phyloP scores from a whole-genome alignment of 495 filamentous ascomycete genomes.

The Neurospora intermedia region DNA sequence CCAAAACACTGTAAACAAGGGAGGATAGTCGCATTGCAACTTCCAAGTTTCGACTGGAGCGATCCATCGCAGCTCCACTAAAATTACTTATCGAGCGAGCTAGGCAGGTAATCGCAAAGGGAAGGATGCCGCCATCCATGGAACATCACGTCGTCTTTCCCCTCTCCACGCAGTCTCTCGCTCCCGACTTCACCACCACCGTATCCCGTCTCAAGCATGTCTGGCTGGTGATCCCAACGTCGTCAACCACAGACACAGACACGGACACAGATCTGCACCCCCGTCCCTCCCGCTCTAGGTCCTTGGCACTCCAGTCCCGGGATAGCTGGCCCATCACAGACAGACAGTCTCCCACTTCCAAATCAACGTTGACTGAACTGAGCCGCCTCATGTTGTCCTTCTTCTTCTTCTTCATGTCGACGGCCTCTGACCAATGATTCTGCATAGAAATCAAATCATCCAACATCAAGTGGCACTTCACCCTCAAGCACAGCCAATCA shows the following conservation, averaged over 20 bases:
- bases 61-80: not conserved
- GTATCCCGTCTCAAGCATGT: not conserved
- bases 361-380: not conserved
- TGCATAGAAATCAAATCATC: constrained; percentile 10
- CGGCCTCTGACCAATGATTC: constrained; percentile 11
- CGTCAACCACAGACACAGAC: not conserved
- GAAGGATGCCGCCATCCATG: not conserved
- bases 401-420: not conserved
- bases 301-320: not conserved
- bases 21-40: not conserved
- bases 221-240: not conserved
- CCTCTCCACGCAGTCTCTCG: too few species aligned
- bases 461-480: constrained; percentile 5
- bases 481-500: not conserved
- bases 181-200: too few species aligned
- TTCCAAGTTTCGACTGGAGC: not conserved
- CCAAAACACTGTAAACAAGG: not conserved
- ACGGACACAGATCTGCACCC: not conserved
- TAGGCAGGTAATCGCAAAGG: not conserved
- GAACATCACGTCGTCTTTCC: not conserved
- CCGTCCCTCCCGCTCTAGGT: not conserved
- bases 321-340: not conserved
- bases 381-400: not conserved
- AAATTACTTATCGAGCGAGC: not conserved
- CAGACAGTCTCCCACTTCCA: too few species aligned